phyloP scores from a whole-genome alignment of 2,329 filamentous ascomycete genomes.

The Diaporthe velutina region DNA sequence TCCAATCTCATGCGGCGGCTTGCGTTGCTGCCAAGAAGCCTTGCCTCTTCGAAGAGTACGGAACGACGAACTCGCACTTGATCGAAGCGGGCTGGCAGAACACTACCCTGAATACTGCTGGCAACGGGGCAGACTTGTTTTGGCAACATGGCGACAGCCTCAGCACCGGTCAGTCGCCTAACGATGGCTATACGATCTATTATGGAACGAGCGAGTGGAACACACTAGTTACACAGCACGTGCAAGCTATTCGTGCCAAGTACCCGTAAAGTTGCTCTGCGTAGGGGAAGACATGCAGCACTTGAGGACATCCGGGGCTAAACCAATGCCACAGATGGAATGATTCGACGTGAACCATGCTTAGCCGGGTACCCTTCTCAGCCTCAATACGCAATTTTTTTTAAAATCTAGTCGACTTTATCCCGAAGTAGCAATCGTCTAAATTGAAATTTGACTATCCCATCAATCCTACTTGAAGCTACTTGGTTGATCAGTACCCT shows the following conservation, averaged over 20 bases:
- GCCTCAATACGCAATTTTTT: not conserved
- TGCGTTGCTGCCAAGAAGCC: slow-evolving; percentile 36
- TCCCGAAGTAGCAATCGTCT: not conserved
- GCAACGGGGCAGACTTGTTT: slow-evolving; percentile 37
- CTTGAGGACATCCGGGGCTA: too few species aligned
- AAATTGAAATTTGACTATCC: not conserved
- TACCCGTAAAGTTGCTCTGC: not conserved
- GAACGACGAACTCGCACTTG: not conserved
- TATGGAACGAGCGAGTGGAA: slow-evolving; percentile 31
- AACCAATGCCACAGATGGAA: not conserved
- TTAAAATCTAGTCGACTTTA: not conserved
- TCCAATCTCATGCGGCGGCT: slow-evolving; percentile 30
- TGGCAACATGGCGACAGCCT: slow-evolving; percentile 37
- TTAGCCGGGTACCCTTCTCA: not conserved
- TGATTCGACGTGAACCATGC: too few species aligned
- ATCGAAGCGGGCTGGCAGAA: slow-evolving; percentile 17
- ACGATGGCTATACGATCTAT: slow-evolving; percentile 39
- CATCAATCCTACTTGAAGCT: not conserved
- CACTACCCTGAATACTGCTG: slow-evolving; percentile 1
- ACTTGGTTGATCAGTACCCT: not conserved
- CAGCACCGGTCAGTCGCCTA: slow-evolving; percentile 31
- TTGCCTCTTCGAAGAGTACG: slow-evolving; percentile 38
- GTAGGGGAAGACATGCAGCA: not conserved
- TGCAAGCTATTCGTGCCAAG: slow-evolving; percentile 27
- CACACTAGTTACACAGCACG: slow-evolving; percentile 36